These are phyloP conservation scores for Hymenoscyphus fraxineus DNA, from an alignment of 2,329 filamentous ascomycete species.

Conservation along the genomic window DNA sequence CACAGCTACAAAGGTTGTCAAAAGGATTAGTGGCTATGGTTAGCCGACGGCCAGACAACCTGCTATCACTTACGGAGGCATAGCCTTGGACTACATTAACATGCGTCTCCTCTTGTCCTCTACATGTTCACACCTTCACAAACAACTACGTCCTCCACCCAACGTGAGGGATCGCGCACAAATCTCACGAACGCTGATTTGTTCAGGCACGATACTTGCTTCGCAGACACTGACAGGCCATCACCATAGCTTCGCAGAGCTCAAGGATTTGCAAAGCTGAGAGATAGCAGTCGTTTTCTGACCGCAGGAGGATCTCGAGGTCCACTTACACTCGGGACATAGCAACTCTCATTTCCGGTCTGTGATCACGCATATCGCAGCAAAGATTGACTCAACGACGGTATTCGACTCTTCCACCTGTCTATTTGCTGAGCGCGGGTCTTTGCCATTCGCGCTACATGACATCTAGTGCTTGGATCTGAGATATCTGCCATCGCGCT, in stretches of 20 bases:
- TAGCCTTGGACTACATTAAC: background rate
- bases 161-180: background rate
- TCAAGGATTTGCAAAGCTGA: background rate
- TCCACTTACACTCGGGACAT: background rate
- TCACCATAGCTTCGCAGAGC: background rate
- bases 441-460: background rate
- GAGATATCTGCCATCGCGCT: background rate
- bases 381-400: background rate
- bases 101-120: background rate
- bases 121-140: background rate
- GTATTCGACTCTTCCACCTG: background rate
- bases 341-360: background rate
- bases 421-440: background rate
- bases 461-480: background rate
- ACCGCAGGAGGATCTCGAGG: background rate
- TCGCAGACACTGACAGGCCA: background rate
- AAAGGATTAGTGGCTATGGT: no score
- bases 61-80: background rate
- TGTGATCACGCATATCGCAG: background rate
- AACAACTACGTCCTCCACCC: background rate
- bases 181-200: background rate
- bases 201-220: background rate
- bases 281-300: background rate
- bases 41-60: background rate
- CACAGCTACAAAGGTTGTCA: no score